phyloP scores from a whole-genome alignment of 306 rosid species.

The Trichosanthes truncata region DNA sequence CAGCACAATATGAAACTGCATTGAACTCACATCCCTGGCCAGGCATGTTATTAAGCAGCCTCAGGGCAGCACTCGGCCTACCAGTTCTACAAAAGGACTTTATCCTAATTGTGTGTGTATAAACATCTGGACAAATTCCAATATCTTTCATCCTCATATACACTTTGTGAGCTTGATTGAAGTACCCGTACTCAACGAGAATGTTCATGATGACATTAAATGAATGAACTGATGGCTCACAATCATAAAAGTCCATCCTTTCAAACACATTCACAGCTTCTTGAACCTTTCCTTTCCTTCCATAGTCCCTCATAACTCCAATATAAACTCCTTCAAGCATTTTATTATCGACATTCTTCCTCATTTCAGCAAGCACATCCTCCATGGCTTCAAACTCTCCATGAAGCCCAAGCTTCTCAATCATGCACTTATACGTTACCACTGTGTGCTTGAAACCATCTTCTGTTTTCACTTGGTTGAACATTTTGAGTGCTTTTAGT shows the following conservation, averaged over 20 bases:
- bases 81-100: conserved; percentile 67
- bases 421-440: conserved; percentile 55
- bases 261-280: conserved; percentile 74
- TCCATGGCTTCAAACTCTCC: conserved; percentile 74
- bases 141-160: conserved; percentile 68
- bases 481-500: conserved; percentile 61
- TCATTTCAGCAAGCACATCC: conserved; percentile 42
- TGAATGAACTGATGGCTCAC: conserved; percentile 65
- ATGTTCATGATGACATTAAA: conserved; percentile 71
- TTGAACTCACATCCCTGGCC: conserved; percentile 52
- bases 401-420: conserved; percentile 70
- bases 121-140: conserved; percentile 61
- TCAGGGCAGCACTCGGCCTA: conserved; percentile 60
- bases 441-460: conserved; percentile 70
- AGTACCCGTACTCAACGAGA: conserved; percentile 48
- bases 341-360: conserved; percentile 37
- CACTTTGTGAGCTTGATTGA: conserved; percentile 66
- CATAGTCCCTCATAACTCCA: conserved; percentile 64
- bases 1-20: conserved; percentile 73
- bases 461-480: conserved; percentile 58
- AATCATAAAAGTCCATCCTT: conserved; percentile 72
- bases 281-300: conserved; percentile 68
- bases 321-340: conserved; percentile 66
- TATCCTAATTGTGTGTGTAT: conserved; percentile 67
- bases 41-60: conserved; percentile 72